Percentiles rank a stretch among this genome's conserved stretches.
Conservation (phyloP, 768 basidiomycete genomes). For the Boletus rex-veris region DNA sequence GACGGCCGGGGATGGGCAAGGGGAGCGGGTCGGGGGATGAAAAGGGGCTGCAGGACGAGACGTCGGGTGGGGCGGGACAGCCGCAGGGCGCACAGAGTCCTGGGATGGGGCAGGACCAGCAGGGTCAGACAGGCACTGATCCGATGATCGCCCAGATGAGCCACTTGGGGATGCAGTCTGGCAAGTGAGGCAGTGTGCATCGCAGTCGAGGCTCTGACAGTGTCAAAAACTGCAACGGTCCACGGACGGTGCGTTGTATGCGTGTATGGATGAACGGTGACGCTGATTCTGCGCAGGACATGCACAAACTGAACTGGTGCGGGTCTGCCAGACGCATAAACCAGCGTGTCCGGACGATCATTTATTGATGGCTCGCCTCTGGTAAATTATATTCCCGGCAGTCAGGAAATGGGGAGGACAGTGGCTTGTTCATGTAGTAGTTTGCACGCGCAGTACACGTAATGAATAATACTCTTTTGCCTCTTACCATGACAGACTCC, state of each 20-base stretch:
- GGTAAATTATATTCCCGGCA: slow-evolving; percentile 17
- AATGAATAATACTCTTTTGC: background rate
- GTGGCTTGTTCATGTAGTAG: background rate
- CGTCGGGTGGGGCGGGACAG: slow-evolving; percentile 1
- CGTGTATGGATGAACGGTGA: background rate
- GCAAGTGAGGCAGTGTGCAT: slow-evolving; percentile 4
- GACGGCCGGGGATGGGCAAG: slow-evolving; percentile 37
- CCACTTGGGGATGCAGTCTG: slow-evolving; percentile 18
- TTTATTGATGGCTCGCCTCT: background rate
- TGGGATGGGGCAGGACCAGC: slow-evolving; percentile 15
- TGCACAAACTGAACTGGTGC: slow-evolving; percentile 3
- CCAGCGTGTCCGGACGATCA: background rate
- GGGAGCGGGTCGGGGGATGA: slow-evolving; percentile 23
- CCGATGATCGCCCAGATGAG: slow-evolving; percentile 18
- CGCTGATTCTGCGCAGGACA: slow-evolving; percentile 9
- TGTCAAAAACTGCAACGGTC: background rate
- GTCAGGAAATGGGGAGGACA: too few relatives aligned
- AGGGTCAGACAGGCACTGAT: slow-evolving; percentile 16
- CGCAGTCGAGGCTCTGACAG: background rate
- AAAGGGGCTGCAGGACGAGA: slow-evolving; percentile 18
- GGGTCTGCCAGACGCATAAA: background rate
- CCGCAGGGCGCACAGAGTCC: background rate
- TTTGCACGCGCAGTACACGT: slow-evolving; percentile 5
- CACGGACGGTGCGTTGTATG: slow-evolving; percentile 9
- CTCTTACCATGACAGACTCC: background rate